Evolutionary conservation across 306 rosid species (phyloP), one percentile per base, ranked within the genome.

Genomic region (Fragaria iinumae): DNA sequence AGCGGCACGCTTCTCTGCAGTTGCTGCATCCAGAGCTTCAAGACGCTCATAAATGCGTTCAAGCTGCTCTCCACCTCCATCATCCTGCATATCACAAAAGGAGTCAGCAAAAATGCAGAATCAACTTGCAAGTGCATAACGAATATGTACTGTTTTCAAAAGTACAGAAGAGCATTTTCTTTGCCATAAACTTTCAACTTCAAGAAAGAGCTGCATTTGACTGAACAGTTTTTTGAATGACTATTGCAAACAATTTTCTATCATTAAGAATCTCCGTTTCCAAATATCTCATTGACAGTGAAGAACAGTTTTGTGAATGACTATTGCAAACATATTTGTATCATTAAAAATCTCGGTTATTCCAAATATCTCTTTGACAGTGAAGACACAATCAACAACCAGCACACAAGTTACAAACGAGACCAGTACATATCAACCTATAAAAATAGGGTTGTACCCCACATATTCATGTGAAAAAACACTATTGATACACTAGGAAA

Each of bases 1-100:
- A 76, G 99, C 99, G 11, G 98, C 99, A 80, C 98, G 97, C 77
- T 96, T 96, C 86, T 96, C 99, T 3, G 99, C 99, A 56, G 99
- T 96, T 68, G 99, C 50, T 52, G 98, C 99, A 80, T 96, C 99
- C 23, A 96, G 43, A 43, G 99, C 97, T 71, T 96, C 97, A 71
- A 96, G 75, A 38, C 98, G 90, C 83, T 96, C 99, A 83, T 91
- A 96, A 79, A 96, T 47, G 53, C 94, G 93, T 38, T 96, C 99
- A 57, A 96, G 96, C 38, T 87, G 85, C 85, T 89, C 99, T 29
- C 98, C 99, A 47, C 99, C 99, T 2, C 99, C 98, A 84, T 92
- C 98, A 52, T 96, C 98, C 99, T 96, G 63, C 21, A 53, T 39
- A 73, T 34, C 32, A 65, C n/a, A 39, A 2, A 27, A n/a, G 9